phyloP scores from a whole-genome alignment of 441 rosid species.

The Lepidium campestre region DNA sequence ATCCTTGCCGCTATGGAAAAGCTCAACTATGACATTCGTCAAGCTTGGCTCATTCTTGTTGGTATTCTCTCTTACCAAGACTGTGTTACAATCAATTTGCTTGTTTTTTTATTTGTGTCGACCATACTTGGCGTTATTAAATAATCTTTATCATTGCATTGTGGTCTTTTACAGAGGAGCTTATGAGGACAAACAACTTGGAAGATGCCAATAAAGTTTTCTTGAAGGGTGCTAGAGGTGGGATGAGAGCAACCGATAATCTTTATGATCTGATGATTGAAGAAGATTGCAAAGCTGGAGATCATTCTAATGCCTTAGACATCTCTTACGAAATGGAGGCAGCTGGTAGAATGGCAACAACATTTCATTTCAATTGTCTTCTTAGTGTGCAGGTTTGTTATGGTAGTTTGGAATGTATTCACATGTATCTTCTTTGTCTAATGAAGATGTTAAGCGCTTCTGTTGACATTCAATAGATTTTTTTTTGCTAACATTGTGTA shows the following conservation, averaged over 20 bases:
- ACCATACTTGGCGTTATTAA: not conserved
- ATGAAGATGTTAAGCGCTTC: not conserved
- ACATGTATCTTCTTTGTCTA: not conserved
- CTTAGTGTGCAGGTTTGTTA: slow-evolving; percentile 83
- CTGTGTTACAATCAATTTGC: not conserved
- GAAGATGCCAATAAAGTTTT: slow-evolving; percentile 90
- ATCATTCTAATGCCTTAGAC: slow-evolving; percentile 95
- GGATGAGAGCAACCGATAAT: slow-evolving; percentile 75
- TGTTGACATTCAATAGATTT: slow-evolving; percentile 21
- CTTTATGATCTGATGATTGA: slow-evolving; percentile 80
- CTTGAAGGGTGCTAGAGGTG: slow-evolving; percentile 77
- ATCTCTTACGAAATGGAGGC: slow-evolving; percentile 96
- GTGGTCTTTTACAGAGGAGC: slow-evolving; percentile 53
- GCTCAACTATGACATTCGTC: slow-evolving; percentile 70
- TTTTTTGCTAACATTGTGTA: slow-evolving; percentile 28
- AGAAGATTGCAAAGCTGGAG: slow-evolving; percentile 90
- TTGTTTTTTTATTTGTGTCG: not conserved
- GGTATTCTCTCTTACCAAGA: slow-evolving; percentile 41
- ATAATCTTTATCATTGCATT: not conserved
- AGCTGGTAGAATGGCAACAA: slow-evolving; percentile 88
- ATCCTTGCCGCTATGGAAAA: slow-evolving; percentile 84
- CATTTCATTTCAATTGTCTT: slow-evolving; percentile 92
- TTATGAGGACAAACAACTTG: slow-evolving; percentile 60
- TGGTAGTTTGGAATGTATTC: not conserved
- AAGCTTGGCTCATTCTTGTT: slow-evolving; percentile 85